Evolutionary conservation across 2,329 filamentous ascomycete genomes (phyloP).

Genomic region (Davidsoniella australis): DNA sequence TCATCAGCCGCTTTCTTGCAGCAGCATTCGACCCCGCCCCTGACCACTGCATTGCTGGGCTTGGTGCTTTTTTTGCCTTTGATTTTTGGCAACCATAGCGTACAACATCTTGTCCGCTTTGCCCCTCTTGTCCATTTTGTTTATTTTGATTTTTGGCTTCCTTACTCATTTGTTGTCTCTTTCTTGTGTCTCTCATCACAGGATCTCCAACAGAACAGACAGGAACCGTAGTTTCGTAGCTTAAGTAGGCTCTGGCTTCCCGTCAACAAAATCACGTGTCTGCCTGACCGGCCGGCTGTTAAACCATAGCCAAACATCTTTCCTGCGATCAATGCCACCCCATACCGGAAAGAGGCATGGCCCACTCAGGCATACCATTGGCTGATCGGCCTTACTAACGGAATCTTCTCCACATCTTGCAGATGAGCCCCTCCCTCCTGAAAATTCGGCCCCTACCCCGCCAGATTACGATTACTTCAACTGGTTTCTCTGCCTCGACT

Average conservation of each 20-base stretch:
- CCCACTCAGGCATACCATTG: constrained; percentile 15
- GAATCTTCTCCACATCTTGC: constrained; percentile 24
- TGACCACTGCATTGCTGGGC: constrained; percentile 5
- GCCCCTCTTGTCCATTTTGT: not conserved
- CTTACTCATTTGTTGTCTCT: not conserved
- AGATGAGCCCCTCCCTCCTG: constrained; percentile 27
- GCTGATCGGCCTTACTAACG: constrained; percentile 20
- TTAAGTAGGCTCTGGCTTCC: not conserved
- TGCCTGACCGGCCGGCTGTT: not conserved
- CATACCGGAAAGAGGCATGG: constrained; percentile 8
- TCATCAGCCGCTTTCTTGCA: constrained; percentile 2
- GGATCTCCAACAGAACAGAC: not conserved
- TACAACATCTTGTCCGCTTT: not conserved
- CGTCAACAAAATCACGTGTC: not conserved
- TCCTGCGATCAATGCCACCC: constrained; percentile 5
- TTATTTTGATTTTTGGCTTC: not conserved
- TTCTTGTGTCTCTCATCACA: not conserved
- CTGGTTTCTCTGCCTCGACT: constrained; percentile 20
- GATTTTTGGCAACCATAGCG: not conserved
- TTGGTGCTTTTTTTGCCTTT: not conserved
- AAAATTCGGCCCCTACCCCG: constrained; percentile 28
- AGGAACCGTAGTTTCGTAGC: not conserved
- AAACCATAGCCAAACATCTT: not conserved
- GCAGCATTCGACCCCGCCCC: constrained; percentile 6
- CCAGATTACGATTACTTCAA: constrained; percentile 21